Conservation (phyloP, 2,329 filamentous ascomycete genomes). For the Stachybotrys elegans region DNA sequence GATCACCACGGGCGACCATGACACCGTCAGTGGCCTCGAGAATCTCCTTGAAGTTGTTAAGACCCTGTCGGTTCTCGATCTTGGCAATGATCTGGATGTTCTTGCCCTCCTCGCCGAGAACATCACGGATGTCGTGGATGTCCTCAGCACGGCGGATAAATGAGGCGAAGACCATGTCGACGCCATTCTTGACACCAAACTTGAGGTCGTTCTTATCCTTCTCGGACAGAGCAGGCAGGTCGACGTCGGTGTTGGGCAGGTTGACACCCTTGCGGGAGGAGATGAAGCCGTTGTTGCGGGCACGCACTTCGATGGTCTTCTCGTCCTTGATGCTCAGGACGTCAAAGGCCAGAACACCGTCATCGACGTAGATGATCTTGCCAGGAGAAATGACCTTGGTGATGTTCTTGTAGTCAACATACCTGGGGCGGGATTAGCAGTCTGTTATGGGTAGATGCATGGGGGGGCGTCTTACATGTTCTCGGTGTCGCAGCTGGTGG, state of each 20-base stretch:
- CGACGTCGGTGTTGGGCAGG: conserved; percentile 96
- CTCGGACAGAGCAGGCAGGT: conserved; percentile 93
- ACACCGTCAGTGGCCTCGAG: conserved; percentile 94
- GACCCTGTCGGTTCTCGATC: conserved; percentile 99
- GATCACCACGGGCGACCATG: conserved; percentile 98
- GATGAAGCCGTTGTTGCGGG: conserved; percentile 97
- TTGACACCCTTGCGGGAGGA: conserved; percentile 99
- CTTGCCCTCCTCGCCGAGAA: conserved; percentile 86
- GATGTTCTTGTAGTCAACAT: conserved; percentile 99
- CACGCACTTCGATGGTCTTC: conserved; percentile 79
- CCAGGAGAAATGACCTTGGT: conserved; percentile 92
- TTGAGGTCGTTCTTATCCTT: conserved; percentile 93
- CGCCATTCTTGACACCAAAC: conserved; percentile 97
- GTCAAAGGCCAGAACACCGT: conserved; percentile 95
- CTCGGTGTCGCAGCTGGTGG: conserved; percentile 74
- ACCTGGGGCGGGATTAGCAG: conserved; percentile 49
- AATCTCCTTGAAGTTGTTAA: conserved; percentile 99
- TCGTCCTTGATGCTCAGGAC: conserved; percentile 84
- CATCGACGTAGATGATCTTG: conserved; percentile 95
- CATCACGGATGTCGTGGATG: conserved; percentile 85
- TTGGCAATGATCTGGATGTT: conserved; percentile 99
- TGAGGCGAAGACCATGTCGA: conserved; percentile 98
- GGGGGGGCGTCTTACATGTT: conserved; percentile 68
- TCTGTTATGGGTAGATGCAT: conserved; percentile 4
- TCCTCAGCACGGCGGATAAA: conserved; percentile 95